phyloP scores from a whole-genome alignment of 257 asterid genomes.

The Scutellaria barbata region DNA sequence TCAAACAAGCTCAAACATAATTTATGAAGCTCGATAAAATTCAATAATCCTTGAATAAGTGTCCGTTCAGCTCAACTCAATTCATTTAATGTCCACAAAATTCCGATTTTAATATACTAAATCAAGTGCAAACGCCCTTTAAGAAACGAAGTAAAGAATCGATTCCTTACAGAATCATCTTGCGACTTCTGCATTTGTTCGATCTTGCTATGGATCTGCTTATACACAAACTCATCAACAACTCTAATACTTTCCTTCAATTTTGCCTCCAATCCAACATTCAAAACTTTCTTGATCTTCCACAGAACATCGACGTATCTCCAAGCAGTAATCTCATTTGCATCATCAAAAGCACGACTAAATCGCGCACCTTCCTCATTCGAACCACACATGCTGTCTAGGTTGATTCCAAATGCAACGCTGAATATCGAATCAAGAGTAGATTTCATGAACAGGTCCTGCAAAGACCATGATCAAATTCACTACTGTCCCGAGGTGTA shows the following conservation, averaged over 20 bases:
- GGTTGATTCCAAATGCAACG: constrained; percentile 59
- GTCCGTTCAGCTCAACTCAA: too few relatives aligned
- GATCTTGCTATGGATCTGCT: constrained; percentile 50
- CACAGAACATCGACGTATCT: constrained; percentile 56
- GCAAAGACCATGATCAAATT: constrained; percentile 10
- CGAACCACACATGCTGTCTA: constrained; percentile 53
- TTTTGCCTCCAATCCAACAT: constrained; percentile 57
- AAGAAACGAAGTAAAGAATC: constrained; percentile 2
- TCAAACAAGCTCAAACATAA: too few relatives aligned
- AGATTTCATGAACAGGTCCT: constrained; percentile 63
- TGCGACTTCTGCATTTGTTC: constrained; percentile 37
- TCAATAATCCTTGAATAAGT: too few relatives aligned
- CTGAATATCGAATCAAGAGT: constrained; percentile 57
- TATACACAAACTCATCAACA: constrained; percentile 50
- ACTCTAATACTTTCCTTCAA: constrained; percentile 40
- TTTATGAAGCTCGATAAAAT: too few relatives aligned
- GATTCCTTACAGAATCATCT: constrained; percentile 39
- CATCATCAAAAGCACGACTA: constrained; percentile 56
- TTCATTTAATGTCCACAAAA: too few relatives aligned
- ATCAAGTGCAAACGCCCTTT: too few relatives aligned
- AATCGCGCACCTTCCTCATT: constrained; percentile 52
- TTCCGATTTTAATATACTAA: too few relatives aligned
- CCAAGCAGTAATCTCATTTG: constrained; percentile 52
- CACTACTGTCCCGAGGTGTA: not conserved
- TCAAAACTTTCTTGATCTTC: constrained; percentile 57